These are phyloP conservation scores for Coemansia sp. DNA, from an alignment of 192 early-diverging fungal genomes.

Conservation along the genomic window DNA sequence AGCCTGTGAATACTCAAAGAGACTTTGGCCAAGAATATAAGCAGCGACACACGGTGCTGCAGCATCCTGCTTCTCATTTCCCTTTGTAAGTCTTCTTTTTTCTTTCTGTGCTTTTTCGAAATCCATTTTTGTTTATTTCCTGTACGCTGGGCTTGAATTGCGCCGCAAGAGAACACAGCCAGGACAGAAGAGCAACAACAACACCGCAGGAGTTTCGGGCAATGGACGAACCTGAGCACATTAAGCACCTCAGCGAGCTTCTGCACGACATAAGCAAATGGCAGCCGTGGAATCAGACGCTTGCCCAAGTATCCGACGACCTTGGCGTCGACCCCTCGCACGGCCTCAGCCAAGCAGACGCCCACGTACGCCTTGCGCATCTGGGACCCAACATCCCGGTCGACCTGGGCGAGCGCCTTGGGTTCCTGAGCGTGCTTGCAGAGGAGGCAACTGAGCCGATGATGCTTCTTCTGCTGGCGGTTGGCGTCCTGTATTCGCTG, in stretches of 20 bases:
- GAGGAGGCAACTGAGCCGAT: conserved; percentile 33
- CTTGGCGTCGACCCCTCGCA: conserved; percentile 46
- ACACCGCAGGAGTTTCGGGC: neutral
- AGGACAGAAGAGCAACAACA: neutral
- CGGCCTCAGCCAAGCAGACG: conserved; percentile 30
- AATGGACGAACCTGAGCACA: conserved; percentile 38
- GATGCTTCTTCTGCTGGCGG: conserved; percentile 30
- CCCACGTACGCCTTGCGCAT: conserved; percentile 23
- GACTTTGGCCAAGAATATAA: too few species aligned
- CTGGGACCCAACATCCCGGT: conserved; percentile 46
- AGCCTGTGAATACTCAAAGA: too few species aligned
- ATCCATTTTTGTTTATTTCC: neutral
- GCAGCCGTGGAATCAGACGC: conserved; percentile 40
- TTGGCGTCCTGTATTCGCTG: conserved; percentile 39
- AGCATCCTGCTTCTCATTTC: too few species aligned
- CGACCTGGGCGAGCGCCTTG: conserved; percentile 16
- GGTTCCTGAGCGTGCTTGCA: conserved; percentile 14
- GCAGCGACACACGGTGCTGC: too few species aligned
- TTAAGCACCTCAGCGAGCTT: conserved; percentile 30
- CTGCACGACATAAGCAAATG: conserved; percentile 27
- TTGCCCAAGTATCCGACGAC: conserved; percentile 32
- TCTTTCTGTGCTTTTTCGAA: conserved; percentile 1
- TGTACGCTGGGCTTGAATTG: neutral
- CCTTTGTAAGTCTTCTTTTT: neutral
- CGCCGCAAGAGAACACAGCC: neutral